These are phyloP conservation scores for Wickerhamiella spandovensis DNA, from an alignment of 805 yeast species.

Conservation along the genomic window DNA sequence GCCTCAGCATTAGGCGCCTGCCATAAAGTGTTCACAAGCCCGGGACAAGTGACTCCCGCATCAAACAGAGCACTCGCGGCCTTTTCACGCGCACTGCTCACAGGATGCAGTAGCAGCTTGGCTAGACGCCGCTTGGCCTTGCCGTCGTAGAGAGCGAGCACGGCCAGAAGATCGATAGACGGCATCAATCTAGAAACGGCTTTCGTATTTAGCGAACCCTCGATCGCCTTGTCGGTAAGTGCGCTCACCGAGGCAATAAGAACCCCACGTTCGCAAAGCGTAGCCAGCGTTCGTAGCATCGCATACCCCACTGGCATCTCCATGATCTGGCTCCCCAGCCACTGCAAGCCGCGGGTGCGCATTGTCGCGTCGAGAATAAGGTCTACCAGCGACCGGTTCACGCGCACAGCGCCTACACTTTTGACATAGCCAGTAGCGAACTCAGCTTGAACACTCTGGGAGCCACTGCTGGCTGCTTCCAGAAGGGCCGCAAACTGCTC, in stretches of 20 bases:
- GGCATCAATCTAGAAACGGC: slow-evolving; percentile 28
- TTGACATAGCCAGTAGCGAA: neutral
- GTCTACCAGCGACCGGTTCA: neutral
- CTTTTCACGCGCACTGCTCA: slow-evolving; percentile 24
- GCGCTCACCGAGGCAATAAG: slow-evolving; percentile 17
- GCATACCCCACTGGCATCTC: neutral
- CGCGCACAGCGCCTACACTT: neutral
- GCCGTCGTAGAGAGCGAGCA: slow-evolving; percentile 19
- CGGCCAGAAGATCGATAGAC: slow-evolving; percentile 34
- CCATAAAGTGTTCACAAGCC: slow-evolving; percentile 13
- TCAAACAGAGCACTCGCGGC: slow-evolving; percentile 34
- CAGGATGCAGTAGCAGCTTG: slow-evolving; percentile 24
- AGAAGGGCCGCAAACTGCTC: neutral
- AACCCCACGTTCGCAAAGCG: slow-evolving; percentile 11
- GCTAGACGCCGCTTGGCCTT: slow-evolving; percentile 16
- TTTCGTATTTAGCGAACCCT: slow-evolving; percentile 40
- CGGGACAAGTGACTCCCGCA: slow-evolving; percentile 11
- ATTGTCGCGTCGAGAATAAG: neutral
- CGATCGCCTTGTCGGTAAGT: slow-evolving; percentile 37
- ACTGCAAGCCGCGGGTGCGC: neutral
- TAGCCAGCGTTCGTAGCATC: slow-evolving; percentile 5
- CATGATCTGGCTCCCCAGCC: neutral
- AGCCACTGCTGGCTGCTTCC: neutral
- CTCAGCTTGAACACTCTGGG: neutral
- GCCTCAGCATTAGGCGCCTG: neutral